Percentiles rank a stretch among this genome's conserved stretches.
These are phyloP conservation scores for Citrus sp. DNA, from an alignment of 345 rosid genomes.

Conservation along the genomic window DNA sequence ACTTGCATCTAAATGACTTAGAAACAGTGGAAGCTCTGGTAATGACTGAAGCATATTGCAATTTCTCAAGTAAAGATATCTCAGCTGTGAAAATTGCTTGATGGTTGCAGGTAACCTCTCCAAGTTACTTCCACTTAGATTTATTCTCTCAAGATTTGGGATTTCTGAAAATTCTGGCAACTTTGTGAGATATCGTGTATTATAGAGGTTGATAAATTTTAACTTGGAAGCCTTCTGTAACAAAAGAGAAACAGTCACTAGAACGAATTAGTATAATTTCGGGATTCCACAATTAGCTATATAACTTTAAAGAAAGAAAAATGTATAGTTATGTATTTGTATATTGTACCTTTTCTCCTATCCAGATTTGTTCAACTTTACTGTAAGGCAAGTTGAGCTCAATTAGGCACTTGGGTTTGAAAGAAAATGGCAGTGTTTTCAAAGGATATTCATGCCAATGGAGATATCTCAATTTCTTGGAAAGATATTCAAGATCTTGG, in stretches of 20 bases:
- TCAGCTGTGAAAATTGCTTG: neutral
- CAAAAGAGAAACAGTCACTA: neutral
- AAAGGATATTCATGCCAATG: neutral
- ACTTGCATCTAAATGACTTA: neutral
- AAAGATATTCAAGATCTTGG: neutral
- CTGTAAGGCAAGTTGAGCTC: neutral
- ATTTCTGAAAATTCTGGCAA: neutral
- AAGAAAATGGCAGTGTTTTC: neutral
- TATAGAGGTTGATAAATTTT: neutral
- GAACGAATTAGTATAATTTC: neutral
- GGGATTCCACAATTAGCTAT: neutral
- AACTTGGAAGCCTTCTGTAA: neutral
- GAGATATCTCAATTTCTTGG: neutral
- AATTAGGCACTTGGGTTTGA: neutral
- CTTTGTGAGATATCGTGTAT: neutral
- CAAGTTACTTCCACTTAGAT: neutral
- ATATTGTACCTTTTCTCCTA: neutral
- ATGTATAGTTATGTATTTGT: neutral
- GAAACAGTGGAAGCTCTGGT: neutral
- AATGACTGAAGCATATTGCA: conserved; percentile 2
- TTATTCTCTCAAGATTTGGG: neutral
- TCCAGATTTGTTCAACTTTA: neutral
- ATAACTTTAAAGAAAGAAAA: neutral
- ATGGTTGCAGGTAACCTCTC: neutral
- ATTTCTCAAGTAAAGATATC: neutral